Evolutionary conservation across 371 early-diverging fungal genomes (phyloP).

Genomic region (Mortierella sp.): DNA sequence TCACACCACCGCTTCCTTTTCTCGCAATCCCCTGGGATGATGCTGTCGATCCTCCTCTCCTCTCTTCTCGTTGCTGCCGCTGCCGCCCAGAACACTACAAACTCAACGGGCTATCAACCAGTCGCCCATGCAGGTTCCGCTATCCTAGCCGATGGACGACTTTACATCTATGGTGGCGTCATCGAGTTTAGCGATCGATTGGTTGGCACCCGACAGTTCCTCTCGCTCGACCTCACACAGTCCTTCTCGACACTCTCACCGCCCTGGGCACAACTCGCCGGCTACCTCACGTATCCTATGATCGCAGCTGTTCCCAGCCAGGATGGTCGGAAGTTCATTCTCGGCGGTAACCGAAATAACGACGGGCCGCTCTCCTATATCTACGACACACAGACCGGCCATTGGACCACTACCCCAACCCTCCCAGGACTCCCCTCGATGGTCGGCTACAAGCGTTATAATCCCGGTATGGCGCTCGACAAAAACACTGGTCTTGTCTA

Average conservation of each 20-base stretch:
- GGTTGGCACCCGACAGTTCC: slow-evolving; percentile 26
- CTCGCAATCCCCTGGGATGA: neutral
- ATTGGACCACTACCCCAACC: slow-evolving; percentile 16
- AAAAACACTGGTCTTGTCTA: slow-evolving; percentile 19
- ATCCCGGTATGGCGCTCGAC: slow-evolving; percentile 35
- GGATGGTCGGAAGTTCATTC: slow-evolving; percentile 26
- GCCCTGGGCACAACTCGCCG: slow-evolving; percentile 22
- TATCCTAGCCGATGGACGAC: slow-evolving; percentile 31
- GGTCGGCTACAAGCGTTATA: slow-evolving; percentile 32
- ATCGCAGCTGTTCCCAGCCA: slow-evolving; percentile 24
- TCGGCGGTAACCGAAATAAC: slow-evolving; percentile 39
- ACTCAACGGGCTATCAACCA: slow-evolving; percentile 1
- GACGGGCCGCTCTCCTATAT: slow-evolving; percentile 21
- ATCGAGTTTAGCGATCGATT: slow-evolving; percentile 16
- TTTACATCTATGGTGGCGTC: slow-evolving; percentile 44
- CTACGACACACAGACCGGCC: slow-evolving; percentile 11
- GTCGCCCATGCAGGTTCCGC: slow-evolving; percentile 27
- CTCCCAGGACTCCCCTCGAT: slow-evolving; percentile 3
- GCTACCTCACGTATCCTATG: slow-evolving; percentile 16
- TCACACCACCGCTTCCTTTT: too few species aligned
- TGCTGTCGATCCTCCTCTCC: slow-evolving; percentile 3
- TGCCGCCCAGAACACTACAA: neutral
- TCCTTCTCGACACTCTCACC: slow-evolving; percentile 22
- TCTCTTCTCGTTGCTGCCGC: neutral
- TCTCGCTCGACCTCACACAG: slow-evolving; percentile 34